Base-by-base conservation (phyloP, 176 grass and related monocot species). In the Rhynchospora pubera region DNA sequence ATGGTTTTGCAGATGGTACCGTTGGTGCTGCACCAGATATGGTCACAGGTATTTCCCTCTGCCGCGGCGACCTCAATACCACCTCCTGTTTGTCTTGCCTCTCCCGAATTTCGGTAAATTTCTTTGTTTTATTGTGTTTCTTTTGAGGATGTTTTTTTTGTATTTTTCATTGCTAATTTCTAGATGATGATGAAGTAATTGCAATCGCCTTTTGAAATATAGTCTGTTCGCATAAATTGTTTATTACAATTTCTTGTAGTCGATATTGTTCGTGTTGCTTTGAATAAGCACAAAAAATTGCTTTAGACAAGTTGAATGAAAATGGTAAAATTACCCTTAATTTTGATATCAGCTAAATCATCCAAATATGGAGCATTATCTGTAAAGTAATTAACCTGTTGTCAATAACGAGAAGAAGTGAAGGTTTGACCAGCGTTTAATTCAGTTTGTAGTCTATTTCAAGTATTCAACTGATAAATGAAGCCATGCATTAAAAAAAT, bases 41-140 rank as follows among this genome's bases (percentile, higher is more conserved):
- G 76, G 85, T 88, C 26, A 91, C 85, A 15, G 87, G 83, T 62
- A 58, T 68, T 53, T 74, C 77, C 74, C 87, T 91, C 69, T 91
- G 92, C 77, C 92, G 87, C 8, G 90, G 83, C 0, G 92, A 94
- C 69, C 6, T 43, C 48, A 68, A 65, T 7, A 5, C 19, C 9
- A 6, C 80, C 19, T 21, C 62, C 74, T 94, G 89, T 70, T 39
- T 30, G 23, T 18, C 61, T 32, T 83, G 52, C 64, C 45, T 88
- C 83, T 21, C 2, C 5, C 15, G 45, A 0, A 68, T 70, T 28
- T n/a, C 84, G 62, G 30, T 51, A 26, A 58, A 57, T 51, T 26
- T 57, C 2, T 28, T 51, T 52, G 1, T 39, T 7, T 6, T 68
- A n/a, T 43, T 68, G 0, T 9, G 12, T 67, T 43, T 42, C 34